Evolutionary conservation across 257 asterid species (phyloP).

Genomic region (Gentiana dahurica): DNA sequence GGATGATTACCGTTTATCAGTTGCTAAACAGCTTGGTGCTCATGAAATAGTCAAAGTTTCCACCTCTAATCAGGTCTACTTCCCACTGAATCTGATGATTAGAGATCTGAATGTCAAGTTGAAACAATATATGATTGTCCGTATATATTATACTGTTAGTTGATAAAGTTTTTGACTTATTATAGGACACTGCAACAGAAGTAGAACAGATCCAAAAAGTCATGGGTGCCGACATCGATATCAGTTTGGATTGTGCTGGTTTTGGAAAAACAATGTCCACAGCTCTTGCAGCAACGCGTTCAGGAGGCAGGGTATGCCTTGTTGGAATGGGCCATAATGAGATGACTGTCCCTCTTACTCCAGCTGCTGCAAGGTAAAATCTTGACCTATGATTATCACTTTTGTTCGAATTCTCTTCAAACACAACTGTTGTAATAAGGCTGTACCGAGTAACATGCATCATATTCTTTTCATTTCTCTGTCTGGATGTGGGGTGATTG

Average conservation of each 20-base stretch:
- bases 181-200: constrained; percentile 52
- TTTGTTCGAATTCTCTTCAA: too few species aligned
- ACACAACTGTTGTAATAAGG: too few species aligned
- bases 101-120: too few species aligned
- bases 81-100: not conserved
- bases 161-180: too few species aligned
- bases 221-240: constrained; percentile 48
- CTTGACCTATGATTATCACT: not conserved
- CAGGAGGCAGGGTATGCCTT: constrained; percentile 80
- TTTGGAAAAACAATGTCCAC: constrained; percentile 67
- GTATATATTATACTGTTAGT: too few species aligned
- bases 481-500: too few species aligned
- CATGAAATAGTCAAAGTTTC: constrained; percentile 65
- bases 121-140: too few species aligned
- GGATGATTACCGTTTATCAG: constrained; percentile 57
- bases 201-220: constrained; percentile 48
- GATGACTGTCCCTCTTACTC: constrained; percentile 79
- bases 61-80: constrained; percentile 31
- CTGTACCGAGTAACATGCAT: too few species aligned
- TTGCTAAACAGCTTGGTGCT: constrained; percentile 70
- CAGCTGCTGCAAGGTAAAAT: constrained; percentile 76
- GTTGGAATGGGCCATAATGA: constrained; percentile 72
- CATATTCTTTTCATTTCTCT: too few species aligned
- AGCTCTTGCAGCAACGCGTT: constrained; percentile 52
- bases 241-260: constrained; percentile 69